Conservation (phyloP, 208 protist genomes). For the Giardia muris region DNA sequence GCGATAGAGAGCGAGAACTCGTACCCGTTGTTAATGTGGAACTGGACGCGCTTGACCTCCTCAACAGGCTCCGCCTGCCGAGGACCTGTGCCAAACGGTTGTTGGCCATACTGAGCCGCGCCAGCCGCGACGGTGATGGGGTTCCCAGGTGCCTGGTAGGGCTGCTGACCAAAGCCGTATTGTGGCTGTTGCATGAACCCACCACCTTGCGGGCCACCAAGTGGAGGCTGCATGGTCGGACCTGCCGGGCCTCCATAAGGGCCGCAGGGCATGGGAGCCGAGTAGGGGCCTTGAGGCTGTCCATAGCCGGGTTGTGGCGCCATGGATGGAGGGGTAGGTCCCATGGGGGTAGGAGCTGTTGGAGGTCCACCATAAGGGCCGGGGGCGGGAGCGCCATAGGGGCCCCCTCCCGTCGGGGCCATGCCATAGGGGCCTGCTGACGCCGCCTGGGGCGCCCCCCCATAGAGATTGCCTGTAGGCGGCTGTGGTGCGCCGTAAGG, state of each 20-base stretch:
- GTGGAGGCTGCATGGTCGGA: neutral
- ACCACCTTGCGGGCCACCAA: neutral
- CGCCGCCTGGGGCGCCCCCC: neutral
- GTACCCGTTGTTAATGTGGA: slow-evolving; percentile 6
- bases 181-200: neutral
- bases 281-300: neutral
- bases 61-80: neutral
- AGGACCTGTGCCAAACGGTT: neutral
- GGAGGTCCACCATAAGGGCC: neutral
- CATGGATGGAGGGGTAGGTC: neutral
- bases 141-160: neutral
- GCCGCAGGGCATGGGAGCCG: neutral
- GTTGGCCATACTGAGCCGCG: neutral
- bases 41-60: neutral
- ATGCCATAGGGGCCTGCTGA: neutral
- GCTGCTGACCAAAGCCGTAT: neutral
- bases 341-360: neutral
- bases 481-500: neutral
- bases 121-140: neutral
- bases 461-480: neutral
- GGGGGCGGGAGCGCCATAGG: neutral
- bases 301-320: neutral
- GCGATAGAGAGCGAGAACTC: slow-evolving; percentile 25
- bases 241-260: neutral
- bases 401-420: neutral